Conservation (phyloP, 1,284 basidiomycete species). For the Cryptococcus amylolentus region DNA sequence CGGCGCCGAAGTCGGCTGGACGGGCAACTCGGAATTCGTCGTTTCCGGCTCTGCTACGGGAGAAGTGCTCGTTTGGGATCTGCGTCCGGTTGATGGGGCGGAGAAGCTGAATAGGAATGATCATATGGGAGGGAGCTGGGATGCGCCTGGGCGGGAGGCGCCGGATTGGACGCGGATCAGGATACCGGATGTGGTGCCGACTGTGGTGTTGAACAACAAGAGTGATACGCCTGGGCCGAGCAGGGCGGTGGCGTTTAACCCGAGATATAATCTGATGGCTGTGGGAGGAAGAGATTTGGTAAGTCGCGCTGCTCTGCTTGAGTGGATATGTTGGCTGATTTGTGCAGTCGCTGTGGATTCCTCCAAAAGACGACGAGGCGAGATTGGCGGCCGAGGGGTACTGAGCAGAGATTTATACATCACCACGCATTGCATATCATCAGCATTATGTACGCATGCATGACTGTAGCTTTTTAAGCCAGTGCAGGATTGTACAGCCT, state of each 20-base stretch:
- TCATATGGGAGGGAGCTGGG: slow-evolving; percentile 7
- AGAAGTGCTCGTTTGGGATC: slow-evolving; percentile 66
- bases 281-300: slow-evolving; percentile 82
- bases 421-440: neutral
- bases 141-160: slow-evolving; percentile 1
- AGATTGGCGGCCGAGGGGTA: slow-evolving; percentile 19
- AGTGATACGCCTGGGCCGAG: slow-evolving; percentile 53
- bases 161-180: slow-evolving; percentile 54
- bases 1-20: slow-evolving; percentile 88
- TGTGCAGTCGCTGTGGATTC: slow-evolving; percentile 20
- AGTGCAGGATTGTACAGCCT: too few species aligned
- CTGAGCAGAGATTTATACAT: neutral
- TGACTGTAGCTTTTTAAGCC: too few species aligned
- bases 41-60: slow-evolving; percentile 72
- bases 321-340: neutral
- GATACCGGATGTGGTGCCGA: slow-evolving; percentile 55
- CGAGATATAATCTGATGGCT: slow-evolving; percentile 80
- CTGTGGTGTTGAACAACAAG: slow-evolving; percentile 6
- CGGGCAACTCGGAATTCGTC: slow-evolving; percentile 83
- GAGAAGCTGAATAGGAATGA: slow-evolving; percentile 8
- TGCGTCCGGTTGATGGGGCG: neutral
- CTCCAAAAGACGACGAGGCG: slow-evolving; percentile 18
- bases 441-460: neutral
- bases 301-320: slow-evolving; percentile 38
- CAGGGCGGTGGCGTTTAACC: slow-evolving; percentile 82